Evolutionary conservation across 108 stramenopile genomes (phyloP), one percentile per base, ranked within the genome.

Genomic region (Halocafeteria seosinensis): DNA sequence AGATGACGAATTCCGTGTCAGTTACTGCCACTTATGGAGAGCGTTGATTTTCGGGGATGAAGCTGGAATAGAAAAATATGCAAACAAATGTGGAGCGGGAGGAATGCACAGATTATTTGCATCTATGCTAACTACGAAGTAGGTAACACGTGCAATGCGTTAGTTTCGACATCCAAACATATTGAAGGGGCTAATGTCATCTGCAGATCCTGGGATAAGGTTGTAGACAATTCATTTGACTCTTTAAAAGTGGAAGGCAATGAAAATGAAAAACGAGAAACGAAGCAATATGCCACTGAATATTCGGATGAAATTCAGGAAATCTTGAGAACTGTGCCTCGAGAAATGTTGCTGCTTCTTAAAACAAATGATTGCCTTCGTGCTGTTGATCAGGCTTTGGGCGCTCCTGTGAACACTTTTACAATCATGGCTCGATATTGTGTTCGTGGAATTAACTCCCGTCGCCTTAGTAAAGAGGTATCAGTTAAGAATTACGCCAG

Each of bases 341-440:
- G 74, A 1, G 76, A 77, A 42, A 33, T 77, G 62, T 69, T 77
- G 28, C 75, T 77, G 64, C 74, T 77, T 27, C 67, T 77, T n/a
- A 59, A 59, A 35, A 59, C 57, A 11, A 6, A 27, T 35, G 57
- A 59, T 35, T 30, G 28, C 57, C n/a, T 59, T 13, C 6, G 57
- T 11, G 5, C 57, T 2, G 2, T 59, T 5, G 57, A 59, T n/a
- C 5, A 17, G 21, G 17, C 57, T 12, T 35, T 59, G 6, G 57
- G 57, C 11, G 2, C 6, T 13, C 6, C 17, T 2, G 17, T 30
- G 27, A 28, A 59, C 21, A 2, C 17, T 3, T 59, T 30, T 17
- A 28, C 2, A 35, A 28, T 8, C 12, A 59, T n/a, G 12, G 57
- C 57, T 11, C 5, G 2, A 5, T 33, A 2, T 3, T 59, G 57